Conservation (phyloP, 768 basidiomycete species). For the Lyophyllum shimeji region DNA sequence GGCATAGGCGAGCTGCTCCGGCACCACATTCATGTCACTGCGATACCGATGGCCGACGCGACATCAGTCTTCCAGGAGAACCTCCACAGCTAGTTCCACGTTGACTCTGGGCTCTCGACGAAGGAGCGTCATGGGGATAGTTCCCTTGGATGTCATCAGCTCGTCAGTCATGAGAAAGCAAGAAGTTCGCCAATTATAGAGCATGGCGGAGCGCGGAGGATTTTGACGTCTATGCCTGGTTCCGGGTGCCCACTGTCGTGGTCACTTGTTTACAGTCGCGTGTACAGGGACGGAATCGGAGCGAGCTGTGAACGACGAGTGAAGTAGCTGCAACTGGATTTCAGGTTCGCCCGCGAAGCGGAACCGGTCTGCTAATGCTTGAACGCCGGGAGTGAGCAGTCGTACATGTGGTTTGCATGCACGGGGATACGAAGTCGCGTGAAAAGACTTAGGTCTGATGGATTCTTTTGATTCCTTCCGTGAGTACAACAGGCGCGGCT, state of each 20-base stretch:
- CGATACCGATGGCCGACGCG: conserved; percentile 1
- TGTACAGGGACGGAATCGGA: too few relatives aligned
- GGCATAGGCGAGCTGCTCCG: neutral
- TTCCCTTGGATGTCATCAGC: neutral
- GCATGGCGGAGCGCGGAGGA: neutral
- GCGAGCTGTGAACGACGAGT: neutral
- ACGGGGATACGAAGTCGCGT: neutral
- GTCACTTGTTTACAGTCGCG: neutral
- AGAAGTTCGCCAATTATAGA: neutral
- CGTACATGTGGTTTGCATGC: neutral
- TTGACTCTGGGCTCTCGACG: neutral
- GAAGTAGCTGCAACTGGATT: neutral
- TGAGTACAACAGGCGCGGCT: conserved; percentile 1
- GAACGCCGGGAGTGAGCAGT: neutral
- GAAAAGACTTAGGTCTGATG: conserved; percentile 6
- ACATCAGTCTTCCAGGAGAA: neutral
- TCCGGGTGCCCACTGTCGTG: too few relatives aligned
- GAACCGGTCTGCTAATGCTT: neutral
- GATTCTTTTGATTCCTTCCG: neutral
- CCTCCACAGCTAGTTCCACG: neutral
- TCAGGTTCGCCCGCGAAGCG: neutral
- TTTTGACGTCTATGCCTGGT: neutral
- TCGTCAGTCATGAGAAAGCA: neutral
- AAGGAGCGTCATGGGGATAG: neutral
- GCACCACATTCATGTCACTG: neutral